These are phyloP conservation scores for Taiozyma sp. DNA, from an alignment of 1,139 yeast species.

Conservation along the genomic window DNA sequence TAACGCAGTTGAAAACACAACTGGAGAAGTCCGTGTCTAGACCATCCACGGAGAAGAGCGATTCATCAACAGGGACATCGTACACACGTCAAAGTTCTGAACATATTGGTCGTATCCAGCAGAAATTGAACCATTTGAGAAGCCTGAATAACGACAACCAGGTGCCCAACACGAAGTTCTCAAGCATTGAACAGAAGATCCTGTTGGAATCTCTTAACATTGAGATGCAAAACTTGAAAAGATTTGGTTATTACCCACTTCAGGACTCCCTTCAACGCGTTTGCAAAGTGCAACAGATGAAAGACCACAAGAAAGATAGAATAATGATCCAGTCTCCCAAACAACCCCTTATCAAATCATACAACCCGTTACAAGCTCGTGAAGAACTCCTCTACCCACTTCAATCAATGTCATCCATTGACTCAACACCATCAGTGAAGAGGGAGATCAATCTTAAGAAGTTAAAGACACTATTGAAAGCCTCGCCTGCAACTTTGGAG, in stretches of 20 bases:
- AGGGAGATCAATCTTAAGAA: conserved; percentile 3
- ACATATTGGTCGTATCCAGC: conserved; percentile 22
- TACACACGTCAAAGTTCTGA: not conserved
- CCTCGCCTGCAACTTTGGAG: conserved; percentile 3
- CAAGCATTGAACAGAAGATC: conserved; percentile 19
- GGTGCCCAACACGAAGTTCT: not conserved
- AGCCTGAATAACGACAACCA: conserved; percentile 8
- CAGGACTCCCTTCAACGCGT: conserved; percentile 6
- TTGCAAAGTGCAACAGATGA: not conserved
- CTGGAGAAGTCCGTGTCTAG: not conserved
- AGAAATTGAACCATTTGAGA: conserved; percentile 16
- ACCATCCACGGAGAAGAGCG: not conserved
- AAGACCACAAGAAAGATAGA: not conserved
- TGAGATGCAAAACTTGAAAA: conserved; percentile 16
- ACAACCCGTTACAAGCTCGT: not conserved
- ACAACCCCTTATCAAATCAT: not conserved
- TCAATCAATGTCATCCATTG: not conserved
- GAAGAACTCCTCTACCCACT: not conserved
- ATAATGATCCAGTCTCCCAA: not conserved
- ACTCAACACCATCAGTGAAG: not conserved
- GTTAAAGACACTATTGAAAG: conserved; percentile 5
- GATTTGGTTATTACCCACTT: conserved; percentile 18
- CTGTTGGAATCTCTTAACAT: conserved; percentile 18
- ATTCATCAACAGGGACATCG: not conserved
- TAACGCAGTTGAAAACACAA: not conserved